A percentile compares a stretch with the other conserved stretches of the same genome.
phyloP scores from a whole-genome alignment of 2,329 filamentous ascomycete genomes.

The Cladorrhinum sp. region DNA sequence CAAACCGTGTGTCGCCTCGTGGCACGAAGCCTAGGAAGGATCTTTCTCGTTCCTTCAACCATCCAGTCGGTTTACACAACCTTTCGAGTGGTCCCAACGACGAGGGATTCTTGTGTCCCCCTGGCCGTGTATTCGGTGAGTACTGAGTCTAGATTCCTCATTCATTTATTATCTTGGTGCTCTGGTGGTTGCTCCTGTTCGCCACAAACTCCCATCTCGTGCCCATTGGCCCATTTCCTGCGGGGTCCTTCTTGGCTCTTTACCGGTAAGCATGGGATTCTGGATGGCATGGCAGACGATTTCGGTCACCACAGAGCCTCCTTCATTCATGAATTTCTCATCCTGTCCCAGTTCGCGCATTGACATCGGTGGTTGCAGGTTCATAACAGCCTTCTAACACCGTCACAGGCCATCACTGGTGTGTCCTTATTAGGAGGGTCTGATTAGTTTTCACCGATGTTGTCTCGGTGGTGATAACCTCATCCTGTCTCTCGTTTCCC shows the following conservation, averaged over 20 bases:
- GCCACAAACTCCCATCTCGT: background rate
- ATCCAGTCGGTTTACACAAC: background rate
- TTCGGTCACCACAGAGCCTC: background rate
- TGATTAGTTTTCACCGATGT: too few relatives aligned
- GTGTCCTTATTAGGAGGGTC: background rate
- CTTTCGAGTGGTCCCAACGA: background rate
- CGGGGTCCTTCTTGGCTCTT: slow-evolving; percentile 14
- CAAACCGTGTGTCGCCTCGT: background rate
- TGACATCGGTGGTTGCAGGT: background rate
- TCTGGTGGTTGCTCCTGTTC: slow-evolving; percentile 11
- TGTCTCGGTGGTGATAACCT: background rate
- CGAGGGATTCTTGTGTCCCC: background rate
- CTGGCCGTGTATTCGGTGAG: background rate
- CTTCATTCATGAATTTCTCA: background rate
- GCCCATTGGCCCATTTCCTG: slow-evolving; percentile 11
- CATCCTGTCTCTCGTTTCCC: background rate
- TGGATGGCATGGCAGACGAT: background rate
- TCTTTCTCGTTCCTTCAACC: background rate
- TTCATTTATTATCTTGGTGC: background rate
- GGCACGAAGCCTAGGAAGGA: background rate
- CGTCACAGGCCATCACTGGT: background rate
- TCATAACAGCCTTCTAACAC: background rate
- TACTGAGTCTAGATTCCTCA: background rate
- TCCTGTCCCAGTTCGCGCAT: background rate
- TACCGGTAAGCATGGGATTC: slow-evolving; percentile 1